Conservation (phyloP, 352 stramenopile genomes). For the Plasmopara halstedii region DNA sequence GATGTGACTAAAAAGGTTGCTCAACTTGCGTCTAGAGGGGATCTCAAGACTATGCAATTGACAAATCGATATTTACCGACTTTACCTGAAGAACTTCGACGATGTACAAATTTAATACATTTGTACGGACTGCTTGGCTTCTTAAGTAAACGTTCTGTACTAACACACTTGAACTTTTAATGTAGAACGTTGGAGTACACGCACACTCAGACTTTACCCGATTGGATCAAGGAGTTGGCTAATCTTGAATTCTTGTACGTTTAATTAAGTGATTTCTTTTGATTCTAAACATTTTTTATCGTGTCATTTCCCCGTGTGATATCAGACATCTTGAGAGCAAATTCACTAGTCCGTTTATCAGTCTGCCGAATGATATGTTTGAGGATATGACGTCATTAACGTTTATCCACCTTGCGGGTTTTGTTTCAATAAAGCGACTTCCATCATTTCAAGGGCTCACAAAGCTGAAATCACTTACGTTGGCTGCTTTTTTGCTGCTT, state of each 20-base stretch:
- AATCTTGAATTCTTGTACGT: constrained; percentile 34
- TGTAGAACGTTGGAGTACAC: constrained; percentile 35
- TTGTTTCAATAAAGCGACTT: constrained; percentile 13
- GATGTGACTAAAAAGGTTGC: constrained; percentile 27
- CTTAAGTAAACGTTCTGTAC: background rate
- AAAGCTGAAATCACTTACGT: constrained; percentile 25
- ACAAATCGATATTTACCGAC: constrained; percentile 25
- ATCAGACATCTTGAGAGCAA: constrained; percentile 16
- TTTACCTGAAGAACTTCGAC: constrained; percentile 21
- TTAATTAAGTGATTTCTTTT: background rate
- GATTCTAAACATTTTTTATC: background rate
- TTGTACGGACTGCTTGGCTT: constrained; percentile 14
- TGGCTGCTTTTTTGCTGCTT: constrained; percentile 12
- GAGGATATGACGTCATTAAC: constrained; percentile 25
- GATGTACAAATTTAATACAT: constrained; percentile 22
- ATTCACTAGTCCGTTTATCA: constrained; percentile 9
- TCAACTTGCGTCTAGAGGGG: constrained; percentile 14
- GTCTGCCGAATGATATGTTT: constrained; percentile 26
- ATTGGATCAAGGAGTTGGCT: constrained; percentile 24
- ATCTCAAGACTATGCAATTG: constrained; percentile 28
- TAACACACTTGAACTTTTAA: background rate
- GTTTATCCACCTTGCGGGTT: constrained; percentile 27
- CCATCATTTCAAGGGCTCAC: constrained; percentile 24
- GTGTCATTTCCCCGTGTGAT: too few relatives aligned
- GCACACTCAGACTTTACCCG: constrained; percentile 24